Base-by-base conservation (phyloP, 805 yeast species). In the Zygotorulaspora danielsina region DNA sequence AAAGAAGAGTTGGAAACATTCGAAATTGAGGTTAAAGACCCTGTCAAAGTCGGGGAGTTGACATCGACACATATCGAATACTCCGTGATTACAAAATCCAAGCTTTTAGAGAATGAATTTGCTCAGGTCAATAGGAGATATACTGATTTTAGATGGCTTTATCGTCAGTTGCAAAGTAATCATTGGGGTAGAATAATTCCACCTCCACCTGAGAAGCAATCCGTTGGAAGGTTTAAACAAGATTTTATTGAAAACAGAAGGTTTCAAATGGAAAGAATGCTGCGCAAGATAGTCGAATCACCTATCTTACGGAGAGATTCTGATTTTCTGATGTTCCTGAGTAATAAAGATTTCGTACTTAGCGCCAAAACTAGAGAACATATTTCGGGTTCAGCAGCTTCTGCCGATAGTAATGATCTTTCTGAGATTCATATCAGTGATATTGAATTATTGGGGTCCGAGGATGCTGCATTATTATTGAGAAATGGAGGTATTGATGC, bases 121-220 rank as follows among this genome's bases (percentile, higher is more conserved):
- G 65, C 71, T 0, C 65, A 70, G 8, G 97, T 89, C 0, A 75
- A 86, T 4, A 72, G 98, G 57, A 73, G 98, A 49, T 93, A 90
- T 62, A 77, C 81, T 38, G 98, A 93, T 61, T 90, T 93, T 63
- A 69, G 96, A 45, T 90, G 97, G 97, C 70, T 93, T 9, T 90
- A 88, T 61, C 86, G 85, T 49, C 96, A 89, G 51, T 67, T 93
- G 18, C 84, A 84, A 54, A 75, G 77, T 53, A 85, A 82, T 51
- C 88, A 93, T 56, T 95, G 96, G 24, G 98, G 98, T 1, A 71
- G 73, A 42, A 80, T 93, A 25, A 79, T 93, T 17, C 97, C 98
- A 1, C 96, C 97, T 1, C 97, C 97, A 3, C 89, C 97, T 0
- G 95, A 85, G 44, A 95, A 93, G 61, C 96, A 94, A 46, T 83